Percentiles rank a stretch among this genome's conserved stretches.
Conservation (phyloP, 2,329 filamentous ascomycete genomes). For the Cyphellophora europaea region DNA sequence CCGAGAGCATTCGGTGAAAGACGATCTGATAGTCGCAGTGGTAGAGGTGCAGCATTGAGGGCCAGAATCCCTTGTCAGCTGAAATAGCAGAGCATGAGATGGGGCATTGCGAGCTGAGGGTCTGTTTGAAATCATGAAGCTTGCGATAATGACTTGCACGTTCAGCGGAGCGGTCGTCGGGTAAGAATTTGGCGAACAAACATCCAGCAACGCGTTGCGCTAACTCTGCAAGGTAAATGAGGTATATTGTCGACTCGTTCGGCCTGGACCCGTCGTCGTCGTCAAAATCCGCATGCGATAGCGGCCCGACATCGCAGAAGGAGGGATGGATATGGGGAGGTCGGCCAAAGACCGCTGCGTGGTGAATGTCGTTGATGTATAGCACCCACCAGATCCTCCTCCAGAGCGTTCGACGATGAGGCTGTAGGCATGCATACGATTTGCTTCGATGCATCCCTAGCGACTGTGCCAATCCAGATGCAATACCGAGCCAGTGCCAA, state of each 20-base stretch:
- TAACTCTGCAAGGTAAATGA: too few species aligned
- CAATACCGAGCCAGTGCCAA: slow-evolving; percentile 21
- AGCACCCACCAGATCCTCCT: slow-evolving; percentile 18
- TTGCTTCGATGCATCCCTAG: slow-evolving; percentile 21
- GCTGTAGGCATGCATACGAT: slow-evolving; percentile 8
- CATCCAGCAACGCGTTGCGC: too few species aligned
- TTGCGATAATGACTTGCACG: too few species aligned
- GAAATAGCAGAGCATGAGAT: too few species aligned
- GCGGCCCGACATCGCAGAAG: slow-evolving; percentile 16
- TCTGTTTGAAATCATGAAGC: too few species aligned
- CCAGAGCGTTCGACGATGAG: slow-evolving; percentile 13
- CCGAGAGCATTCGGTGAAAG: slow-evolving; percentile 3
- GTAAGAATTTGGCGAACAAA: too few species aligned
- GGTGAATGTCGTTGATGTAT: slow-evolving; percentile 15
- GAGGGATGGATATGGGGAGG: slow-evolving; percentile 18
- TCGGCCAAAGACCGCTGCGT: slow-evolving; percentile 18
- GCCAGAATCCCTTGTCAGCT: slow-evolving; percentile 1
- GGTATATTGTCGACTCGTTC: too few species aligned
- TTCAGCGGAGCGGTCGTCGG: too few species aligned
- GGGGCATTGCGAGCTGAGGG: too few species aligned
- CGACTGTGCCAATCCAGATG: slow-evolving; percentile 19
- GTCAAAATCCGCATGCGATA: too few species aligned
- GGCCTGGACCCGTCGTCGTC: too few species aligned
- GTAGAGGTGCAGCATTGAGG: slow-evolving; percentile 1
- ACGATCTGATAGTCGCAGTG: slow-evolving; percentile 4